phyloP scores from a whole-genome alignment of 495 filamentous ascomycete genomes.

The Beverwykella pulmonaria region DNA sequence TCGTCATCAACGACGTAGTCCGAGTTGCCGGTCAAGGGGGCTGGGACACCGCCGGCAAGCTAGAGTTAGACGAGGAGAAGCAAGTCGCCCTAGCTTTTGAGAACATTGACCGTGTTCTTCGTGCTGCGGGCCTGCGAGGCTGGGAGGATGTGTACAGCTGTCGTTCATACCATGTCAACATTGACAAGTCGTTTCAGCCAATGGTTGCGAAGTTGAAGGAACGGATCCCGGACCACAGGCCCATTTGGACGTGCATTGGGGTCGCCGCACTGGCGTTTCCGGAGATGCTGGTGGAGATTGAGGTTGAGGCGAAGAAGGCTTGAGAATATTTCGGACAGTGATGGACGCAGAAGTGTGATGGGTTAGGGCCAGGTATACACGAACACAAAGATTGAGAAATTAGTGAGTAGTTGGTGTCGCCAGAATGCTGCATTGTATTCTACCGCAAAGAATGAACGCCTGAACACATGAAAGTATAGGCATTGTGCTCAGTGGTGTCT shows the following conservation, averaged over 20 bases:
- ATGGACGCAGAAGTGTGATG: too few species aligned
- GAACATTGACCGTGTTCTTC: conserved; percentile 34
- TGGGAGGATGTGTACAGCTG: conserved; percentile 32
- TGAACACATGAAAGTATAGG: too few species aligned
- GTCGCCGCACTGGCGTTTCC: conserved; percentile 24
- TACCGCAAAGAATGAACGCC: too few species aligned
- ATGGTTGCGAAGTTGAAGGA: conserved; percentile 29
- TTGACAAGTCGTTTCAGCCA: conserved; percentile 9
- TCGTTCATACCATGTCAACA: conserved; percentile 29
- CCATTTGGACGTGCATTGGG: conserved; percentile 33
- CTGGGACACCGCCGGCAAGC: conserved; percentile 31
- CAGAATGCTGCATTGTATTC: too few species aligned
- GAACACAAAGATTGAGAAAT: too few species aligned
- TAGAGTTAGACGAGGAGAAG: not conserved
- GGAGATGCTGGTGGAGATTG: conserved; percentile 40
- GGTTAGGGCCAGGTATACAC: too few species aligned
- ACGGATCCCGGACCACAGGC: conserved; percentile 30
- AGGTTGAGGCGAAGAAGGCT: conserved; percentile 31
- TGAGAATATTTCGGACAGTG: not conserved
- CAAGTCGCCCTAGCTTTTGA: conserved; percentile 38
- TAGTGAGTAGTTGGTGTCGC: too few species aligned
- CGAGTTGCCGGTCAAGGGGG: conserved; percentile 38
- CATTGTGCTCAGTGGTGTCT: too few species aligned
- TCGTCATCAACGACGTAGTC: conserved; percentile 22
- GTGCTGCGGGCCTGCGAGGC: conserved; percentile 26